Conservation (phyloP, 176 grass and related monocot species). For the Triticum dicoccoides region DNA sequence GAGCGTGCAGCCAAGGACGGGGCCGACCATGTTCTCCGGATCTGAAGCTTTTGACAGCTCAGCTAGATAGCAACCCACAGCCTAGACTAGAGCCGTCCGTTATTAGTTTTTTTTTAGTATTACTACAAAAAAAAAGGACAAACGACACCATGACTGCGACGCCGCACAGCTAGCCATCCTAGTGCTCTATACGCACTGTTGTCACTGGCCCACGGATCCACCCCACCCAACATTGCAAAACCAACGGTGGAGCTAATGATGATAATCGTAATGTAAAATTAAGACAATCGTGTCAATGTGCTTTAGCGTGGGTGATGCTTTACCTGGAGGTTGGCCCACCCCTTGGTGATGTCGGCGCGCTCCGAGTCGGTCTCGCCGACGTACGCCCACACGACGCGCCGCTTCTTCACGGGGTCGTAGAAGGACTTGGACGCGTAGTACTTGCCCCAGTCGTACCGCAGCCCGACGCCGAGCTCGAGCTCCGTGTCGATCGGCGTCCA, state of each 20-base stretch:
- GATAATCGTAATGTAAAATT: neutral
- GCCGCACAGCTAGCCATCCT: too few species aligned
- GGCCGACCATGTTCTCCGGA: neutral
- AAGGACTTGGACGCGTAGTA: slow-evolving; percentile 75
- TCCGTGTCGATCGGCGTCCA: slow-evolving; percentile 39
- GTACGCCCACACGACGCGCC: slow-evolving; percentile 60
- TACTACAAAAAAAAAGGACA: neutral
- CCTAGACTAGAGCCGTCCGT: neutral
- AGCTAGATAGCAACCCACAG: neutral
- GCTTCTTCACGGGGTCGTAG: slow-evolving; percentile 42
- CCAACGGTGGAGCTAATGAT: neutral
- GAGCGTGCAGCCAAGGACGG: neutral
- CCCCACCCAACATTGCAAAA: too few species aligned
- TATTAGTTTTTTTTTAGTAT: neutral
- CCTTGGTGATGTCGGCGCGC: slow-evolving; percentile 48
- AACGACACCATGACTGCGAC: neutral
- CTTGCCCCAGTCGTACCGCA: slow-evolving; percentile 65
- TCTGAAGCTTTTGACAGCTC: neutral
- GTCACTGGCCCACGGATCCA: neutral
- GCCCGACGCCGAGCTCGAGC: slow-evolving; percentile 47
- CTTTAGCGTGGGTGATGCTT: neutral
- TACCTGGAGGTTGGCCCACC: slow-evolving; percentile 42
- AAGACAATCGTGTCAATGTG: neutral
- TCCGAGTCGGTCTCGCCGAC: slow-evolving; percentile 63
- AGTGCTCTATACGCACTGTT: neutral